Base-by-base conservation (phyloP, 23 red algal species). In the Agarophyton chilense region DNA sequence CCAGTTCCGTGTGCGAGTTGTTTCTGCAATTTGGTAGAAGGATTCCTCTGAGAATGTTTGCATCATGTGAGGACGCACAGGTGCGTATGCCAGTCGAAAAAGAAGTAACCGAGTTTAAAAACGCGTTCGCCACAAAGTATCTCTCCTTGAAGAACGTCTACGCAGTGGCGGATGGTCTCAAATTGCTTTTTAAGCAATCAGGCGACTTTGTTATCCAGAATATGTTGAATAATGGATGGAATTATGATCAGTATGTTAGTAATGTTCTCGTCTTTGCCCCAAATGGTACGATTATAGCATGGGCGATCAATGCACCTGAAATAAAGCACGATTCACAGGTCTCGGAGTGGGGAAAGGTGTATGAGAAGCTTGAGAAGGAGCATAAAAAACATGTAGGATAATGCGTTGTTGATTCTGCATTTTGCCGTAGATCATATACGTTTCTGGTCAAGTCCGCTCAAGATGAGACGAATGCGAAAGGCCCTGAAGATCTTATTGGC, bases 151-250 rank as follows among this genome's bases (percentile, higher is more conserved):
- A 6, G 49, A 34, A 72, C 33, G 38, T 71, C 19, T 72, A 71
- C 22, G 58, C 81, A 33, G 62, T 86, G 25, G 11, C 65, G 0
- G 61, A 86, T 71, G 0, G 57, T 22, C 36, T 70, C 28, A 73
- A 86, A 16, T 28, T 86, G 52, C 45, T 50, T 71, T 60, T 86
- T 18, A 22, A 86, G 44, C 35, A 86, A 34, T 64, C 32, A 25
- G 29, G 11, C 13, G 14, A 72, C 44, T 33, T 13, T 34, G 33
- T 71, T 9, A 86, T 86, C 4, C 81, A 86, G 47, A 73, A 52
- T 28, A 86, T 86, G 81, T 86, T 86, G 41, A 52, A 86, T 28
- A 86, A 72, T 50, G 35, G 52, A 12, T 63, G 54, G 79, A n/a
- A 61, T 7, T 51, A 83, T 33, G 79, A 63, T 33, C 57, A 83